These are phyloP conservation scores for Atractiella rhizophila DNA, from an alignment of 768 basidiomycete genomes.

Conservation along the genomic window DNA sequence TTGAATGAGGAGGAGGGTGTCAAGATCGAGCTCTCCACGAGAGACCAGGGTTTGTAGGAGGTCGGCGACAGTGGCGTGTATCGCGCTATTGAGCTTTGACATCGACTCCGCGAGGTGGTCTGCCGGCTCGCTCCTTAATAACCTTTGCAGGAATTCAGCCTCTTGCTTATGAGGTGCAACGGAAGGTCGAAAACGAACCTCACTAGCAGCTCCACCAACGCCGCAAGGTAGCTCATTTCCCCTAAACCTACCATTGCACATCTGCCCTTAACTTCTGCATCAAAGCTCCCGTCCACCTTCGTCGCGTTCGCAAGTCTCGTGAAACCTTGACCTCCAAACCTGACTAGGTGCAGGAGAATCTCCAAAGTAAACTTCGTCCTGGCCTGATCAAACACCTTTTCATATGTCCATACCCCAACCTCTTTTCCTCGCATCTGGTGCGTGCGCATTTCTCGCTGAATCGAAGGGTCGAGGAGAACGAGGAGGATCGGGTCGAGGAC, in stretches of 20 bases:
- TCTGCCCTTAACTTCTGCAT: slow-evolving; percentile 19
- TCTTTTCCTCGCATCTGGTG: slow-evolving; percentile 39
- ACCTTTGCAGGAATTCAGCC: slow-evolving; percentile 25
- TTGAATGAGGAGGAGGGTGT: slow-evolving; percentile 40
- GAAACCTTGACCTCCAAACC: slow-evolving; percentile 75
- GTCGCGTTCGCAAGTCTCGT: slow-evolving; percentile 44
- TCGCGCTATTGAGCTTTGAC: slow-evolving; percentile 34
- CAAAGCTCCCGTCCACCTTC: slow-evolving; percentile 37
- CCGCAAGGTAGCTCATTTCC: slow-evolving; percentile 37
- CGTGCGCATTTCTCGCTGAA: slow-evolving; percentile 30
- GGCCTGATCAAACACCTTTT: slow-evolving; percentile 49
- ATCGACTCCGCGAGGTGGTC: slow-evolving; percentile 28
- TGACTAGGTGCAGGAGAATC: slow-evolving; percentile 44
- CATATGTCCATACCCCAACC: slow-evolving; percentile 41
- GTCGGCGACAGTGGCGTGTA: slow-evolving; percentile 55
- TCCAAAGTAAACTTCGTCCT: slow-evolving; percentile 50
- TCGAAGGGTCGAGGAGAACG: slow-evolving; percentile 45
- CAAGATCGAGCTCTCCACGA: slow-evolving; percentile 47
- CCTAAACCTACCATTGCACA: slow-evolving; percentile 4
- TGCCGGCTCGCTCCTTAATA: slow-evolving; percentile 52
- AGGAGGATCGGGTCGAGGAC: slow-evolving; percentile 66
- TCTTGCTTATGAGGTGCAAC: background rate
- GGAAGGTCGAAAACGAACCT: slow-evolving; percentile 34
- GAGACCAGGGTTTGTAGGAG: slow-evolving; percentile 57
- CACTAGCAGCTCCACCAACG: slow-evolving; percentile 44